Percentiles rank a stretch among this genome's conserved stretches.
phyloP scores from a whole-genome alignment of 2,329 filamentous ascomycete genomes.

The Ophiocordyceps robertsii region DNA sequence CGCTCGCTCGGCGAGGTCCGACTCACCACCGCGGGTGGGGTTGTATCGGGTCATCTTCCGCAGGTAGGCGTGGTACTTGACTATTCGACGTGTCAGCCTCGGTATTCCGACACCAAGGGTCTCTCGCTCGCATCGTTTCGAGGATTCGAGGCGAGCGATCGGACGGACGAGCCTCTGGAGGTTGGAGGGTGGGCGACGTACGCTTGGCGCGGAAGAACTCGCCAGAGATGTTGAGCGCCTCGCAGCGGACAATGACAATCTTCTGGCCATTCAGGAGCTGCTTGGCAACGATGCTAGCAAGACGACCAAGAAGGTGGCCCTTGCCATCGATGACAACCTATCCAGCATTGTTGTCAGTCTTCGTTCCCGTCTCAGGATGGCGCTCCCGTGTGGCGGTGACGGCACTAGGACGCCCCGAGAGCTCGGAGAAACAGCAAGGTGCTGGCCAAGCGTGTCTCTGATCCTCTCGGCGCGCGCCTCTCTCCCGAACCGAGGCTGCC shows the following conservation, averaged over 20 bases:
- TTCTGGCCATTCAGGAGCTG: constrained; percentile 98
- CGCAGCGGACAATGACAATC: constrained; percentile 97
- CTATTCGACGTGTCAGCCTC: constrained; percentile 34
- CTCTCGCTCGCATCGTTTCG: not conserved
- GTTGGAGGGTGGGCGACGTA: constrained; percentile 45
- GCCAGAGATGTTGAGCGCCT: constrained; percentile 99
- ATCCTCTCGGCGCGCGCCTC: not conserved
- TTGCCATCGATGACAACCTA: constrained; percentile 99
- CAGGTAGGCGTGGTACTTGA: constrained; percentile 99
- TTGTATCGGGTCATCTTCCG: constrained; percentile 99
- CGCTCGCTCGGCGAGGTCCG: constrained; percentile 4
- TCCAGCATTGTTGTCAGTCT: not conserved
- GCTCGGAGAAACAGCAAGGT: not conserved
- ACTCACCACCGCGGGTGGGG: constrained; percentile 91
- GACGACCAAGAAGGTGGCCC: constrained; percentile 98
- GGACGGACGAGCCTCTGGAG: not conserved
- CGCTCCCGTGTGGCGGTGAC: not conserved
- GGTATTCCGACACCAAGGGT: not conserved
- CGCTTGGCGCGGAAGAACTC: constrained; percentile 99
- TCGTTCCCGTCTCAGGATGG: not conserved
- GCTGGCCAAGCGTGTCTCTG: not conserved
- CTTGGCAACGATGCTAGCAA: constrained; percentile 97
- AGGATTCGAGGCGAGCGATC: not conserved
- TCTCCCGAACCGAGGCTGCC: not conserved
- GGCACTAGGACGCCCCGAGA: not conserved